phyloP scores from a whole-genome alignment of 306 rosid species.

The Ceratonia siliqua region DNA sequence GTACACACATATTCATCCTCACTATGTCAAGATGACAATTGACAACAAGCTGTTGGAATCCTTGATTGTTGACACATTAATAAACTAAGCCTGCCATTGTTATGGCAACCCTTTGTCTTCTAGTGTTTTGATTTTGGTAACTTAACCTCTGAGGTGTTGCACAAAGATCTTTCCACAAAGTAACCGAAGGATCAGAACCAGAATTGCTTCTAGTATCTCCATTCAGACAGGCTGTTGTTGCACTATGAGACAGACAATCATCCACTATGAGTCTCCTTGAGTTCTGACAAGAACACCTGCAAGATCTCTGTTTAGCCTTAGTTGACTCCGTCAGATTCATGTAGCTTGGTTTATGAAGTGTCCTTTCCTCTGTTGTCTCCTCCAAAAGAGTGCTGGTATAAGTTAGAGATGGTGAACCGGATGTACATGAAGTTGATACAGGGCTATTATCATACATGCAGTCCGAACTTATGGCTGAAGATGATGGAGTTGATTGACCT shows the following conservation, averaged over 20 bases:
- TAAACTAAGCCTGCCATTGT: not conserved
- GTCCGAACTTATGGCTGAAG: constrained; percentile 65
- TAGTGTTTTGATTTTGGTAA: constrained; percentile 30
- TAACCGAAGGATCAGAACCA: constrained; percentile 52
- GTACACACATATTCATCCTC: not conserved
- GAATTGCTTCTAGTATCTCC: constrained; percentile 62
- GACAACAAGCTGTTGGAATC: constrained; percentile 65
- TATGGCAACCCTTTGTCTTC: constrained; percentile 32
- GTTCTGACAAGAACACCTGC: constrained; percentile 40
- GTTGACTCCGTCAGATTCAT: constrained; percentile 66
- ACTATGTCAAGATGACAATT: not conserved
- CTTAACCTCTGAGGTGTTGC: constrained; percentile 47
- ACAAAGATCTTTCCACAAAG: constrained; percentile 49
- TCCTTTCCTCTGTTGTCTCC: constrained; percentile 40
- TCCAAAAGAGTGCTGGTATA: constrained; percentile 33
- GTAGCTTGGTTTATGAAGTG: constrained; percentile 52
- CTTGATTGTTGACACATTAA: constrained; percentile 17
- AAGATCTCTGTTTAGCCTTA: constrained; percentile 61
- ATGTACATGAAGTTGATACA: constrained; percentile 50
- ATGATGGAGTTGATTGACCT: constrained; percentile 54
- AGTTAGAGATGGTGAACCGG: constrained; percentile 44
- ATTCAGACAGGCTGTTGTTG: constrained; percentile 31
- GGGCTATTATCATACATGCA: constrained; percentile 60
- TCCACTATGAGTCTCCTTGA: constrained; percentile 45
- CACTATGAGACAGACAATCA: constrained; percentile 46